Evolutionary conservation across 2,329 filamentous ascomycete species (phyloP), one percentile per base, ranked within the genome.

Genomic region (Fusarium citri): DNA sequence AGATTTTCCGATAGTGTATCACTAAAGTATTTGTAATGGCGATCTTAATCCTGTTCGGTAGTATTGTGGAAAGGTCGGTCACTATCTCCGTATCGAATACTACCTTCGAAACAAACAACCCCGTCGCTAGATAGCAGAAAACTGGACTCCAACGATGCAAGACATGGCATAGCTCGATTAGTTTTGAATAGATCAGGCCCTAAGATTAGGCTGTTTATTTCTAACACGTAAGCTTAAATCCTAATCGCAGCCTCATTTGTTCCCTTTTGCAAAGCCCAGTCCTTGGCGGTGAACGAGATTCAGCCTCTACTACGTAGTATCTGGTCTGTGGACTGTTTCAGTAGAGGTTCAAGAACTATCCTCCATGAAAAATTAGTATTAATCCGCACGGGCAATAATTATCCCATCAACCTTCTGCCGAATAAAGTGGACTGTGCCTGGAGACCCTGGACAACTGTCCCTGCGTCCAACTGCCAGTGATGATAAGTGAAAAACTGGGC

Each of bases 351-450:
- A n/a, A 51, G 23, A 6, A 18, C 22, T 26, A 51, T 41, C 18
- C 25, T 25, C 49, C 49, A 23, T 41, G 9, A 6, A 8, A 41
- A 41, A 10, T 15, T 6, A 41, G n/a, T 18, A 12, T 51, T 40
- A 41, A 12, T 23, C 49, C 31, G 49, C 20, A 25, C 49, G 49
- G 49, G 49, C 23, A 51, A 51, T 51, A 51, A 51, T 51, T 51
- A 51, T 51, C 49, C 49, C 49, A 51, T 51, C 49, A 51, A 51
- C 49, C 49, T 26, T 26, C 25, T 41, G 34, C 31, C 25, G 18
- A 25, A 23, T 14, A 10, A 41, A 22, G 49, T 51, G 49, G 49
- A 51, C 49, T 51, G 23, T 41, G 49, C 31, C 18, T 16, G 7
- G 15, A 2, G 8, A 41, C 15, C 15, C 34, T 34, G 49, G 31